Conservation (phyloP, 2,329 filamentous ascomycete species). For the Cytospora paraplurivora region DNA sequence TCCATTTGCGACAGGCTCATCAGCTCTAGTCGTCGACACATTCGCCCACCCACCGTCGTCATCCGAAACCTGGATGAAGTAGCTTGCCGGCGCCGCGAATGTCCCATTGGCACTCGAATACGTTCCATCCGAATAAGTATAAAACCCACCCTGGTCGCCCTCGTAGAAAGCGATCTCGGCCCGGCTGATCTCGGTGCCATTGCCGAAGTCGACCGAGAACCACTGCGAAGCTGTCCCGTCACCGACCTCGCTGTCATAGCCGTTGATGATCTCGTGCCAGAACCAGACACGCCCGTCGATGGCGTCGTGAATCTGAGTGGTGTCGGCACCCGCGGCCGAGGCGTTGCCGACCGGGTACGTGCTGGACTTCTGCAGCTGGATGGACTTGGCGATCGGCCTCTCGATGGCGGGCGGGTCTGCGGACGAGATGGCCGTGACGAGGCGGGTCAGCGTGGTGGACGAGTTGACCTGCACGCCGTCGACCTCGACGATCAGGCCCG, state of each 20-base stretch:
- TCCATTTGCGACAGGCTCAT: slow-evolving; percentile 39
- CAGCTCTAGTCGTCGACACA: slow-evolving; percentile 32
- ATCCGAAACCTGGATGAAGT: slow-evolving; percentile 35
- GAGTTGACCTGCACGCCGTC: slow-evolving; percentile 39
- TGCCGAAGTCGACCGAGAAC: slow-evolving; percentile 43
- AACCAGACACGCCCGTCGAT: slow-evolving; percentile 46
- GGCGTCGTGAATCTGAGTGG: slow-evolving; percentile 37
- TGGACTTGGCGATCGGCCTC: slow-evolving; percentile 40
- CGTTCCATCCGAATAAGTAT: slow-evolving; percentile 22
- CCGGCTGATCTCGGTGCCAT: slow-evolving; percentile 33
- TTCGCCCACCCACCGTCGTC: slow-evolving; percentile 35
- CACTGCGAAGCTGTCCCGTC: slow-evolving; percentile 37
- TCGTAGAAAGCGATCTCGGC: slow-evolving; percentile 43
- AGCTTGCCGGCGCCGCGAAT: slow-evolving; percentile 36
- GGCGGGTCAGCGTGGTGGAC: slow-evolving; percentile 33
- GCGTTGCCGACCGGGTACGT: slow-evolving; percentile 38
- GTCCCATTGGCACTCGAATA: slow-evolving; percentile 20
- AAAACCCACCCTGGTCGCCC: slow-evolving; percentile 32
- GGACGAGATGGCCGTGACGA: slow-evolving; percentile 29
- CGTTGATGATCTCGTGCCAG: slow-evolving; percentile 42
- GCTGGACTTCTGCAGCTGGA: slow-evolving; percentile 37
- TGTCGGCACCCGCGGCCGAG: slow-evolving; percentile 34
- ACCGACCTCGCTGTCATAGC: slow-evolving; percentile 40
- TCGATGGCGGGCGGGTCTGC: slow-evolving; percentile 34
- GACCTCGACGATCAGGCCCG: slow-evolving; percentile 40